Conservation (phyloP, 2,329 filamentous ascomycete species). For the Didymella lethalis region DNA sequence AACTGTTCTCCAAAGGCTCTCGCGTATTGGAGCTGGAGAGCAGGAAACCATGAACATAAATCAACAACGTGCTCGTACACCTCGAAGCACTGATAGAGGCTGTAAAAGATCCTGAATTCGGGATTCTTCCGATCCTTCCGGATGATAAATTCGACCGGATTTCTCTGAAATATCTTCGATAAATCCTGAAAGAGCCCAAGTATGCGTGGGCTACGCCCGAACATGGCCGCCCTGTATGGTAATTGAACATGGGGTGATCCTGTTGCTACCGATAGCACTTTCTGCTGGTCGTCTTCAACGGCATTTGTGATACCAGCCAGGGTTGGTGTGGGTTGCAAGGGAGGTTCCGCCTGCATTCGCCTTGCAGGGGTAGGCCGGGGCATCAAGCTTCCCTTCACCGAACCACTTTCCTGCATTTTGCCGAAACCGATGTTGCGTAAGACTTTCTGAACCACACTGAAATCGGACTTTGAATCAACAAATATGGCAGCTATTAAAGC, state of each 20-base stretch:
- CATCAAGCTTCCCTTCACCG: background rate
- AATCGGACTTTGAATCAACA: background rate
- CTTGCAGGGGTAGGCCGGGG: background rate
- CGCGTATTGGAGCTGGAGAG: background rate
- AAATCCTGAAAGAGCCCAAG: background rate
- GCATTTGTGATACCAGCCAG: background rate
- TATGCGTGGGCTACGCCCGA: background rate
- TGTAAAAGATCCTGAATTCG: background rate
- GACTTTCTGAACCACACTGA: background rate
- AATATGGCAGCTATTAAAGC: conserved; percentile 1
- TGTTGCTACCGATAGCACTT: background rate
- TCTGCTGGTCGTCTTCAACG: background rate
- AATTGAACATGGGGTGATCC: background rate
- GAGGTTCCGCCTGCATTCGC: background rate
- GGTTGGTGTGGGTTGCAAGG: background rate
- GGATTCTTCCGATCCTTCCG: background rate
- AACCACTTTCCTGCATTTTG: background rate
- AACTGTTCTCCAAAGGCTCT: background rate
- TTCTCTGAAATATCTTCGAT: background rate
- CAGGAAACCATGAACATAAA: background rate
- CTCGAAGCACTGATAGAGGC: background rate
- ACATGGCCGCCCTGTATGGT: fast-evolving
- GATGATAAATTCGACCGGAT: background rate
- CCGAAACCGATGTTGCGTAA: background rate
- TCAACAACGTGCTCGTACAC: background rate